A percentile compares a stretch with the other conserved stretches of the same genome.
These are phyloP conservation scores for Blumeriella jaapii DNA, from an alignment of 2,329 filamentous ascomycete genomes.

Conservation along the genomic window DNA sequence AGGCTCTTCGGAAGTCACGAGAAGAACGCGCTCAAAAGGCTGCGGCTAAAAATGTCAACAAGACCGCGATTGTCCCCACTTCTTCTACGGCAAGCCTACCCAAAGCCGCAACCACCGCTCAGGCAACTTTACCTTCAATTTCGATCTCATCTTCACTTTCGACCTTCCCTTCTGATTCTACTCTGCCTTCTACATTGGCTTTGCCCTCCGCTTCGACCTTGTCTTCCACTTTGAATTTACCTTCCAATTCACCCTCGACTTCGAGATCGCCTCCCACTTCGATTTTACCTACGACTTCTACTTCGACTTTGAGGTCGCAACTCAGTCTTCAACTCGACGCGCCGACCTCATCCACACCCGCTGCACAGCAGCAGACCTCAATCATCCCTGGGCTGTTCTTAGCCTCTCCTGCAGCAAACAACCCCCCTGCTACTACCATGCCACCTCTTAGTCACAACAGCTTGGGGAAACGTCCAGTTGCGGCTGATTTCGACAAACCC, in stretches of 20 bases:
- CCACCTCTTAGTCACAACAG: neutral
- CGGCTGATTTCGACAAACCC: constrained; percentile 58
- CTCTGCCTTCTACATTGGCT: too few relatives aligned
- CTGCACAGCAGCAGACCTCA: constrained; percentile 5
- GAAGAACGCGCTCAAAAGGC: constrained; percentile 32
- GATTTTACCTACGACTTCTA: too few relatives aligned
- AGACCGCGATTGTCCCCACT: constrained; percentile 5
- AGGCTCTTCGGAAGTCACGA: constrained; percentile 53
- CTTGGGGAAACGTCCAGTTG: constrained; percentile 46
- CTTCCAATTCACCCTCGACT: too few relatives aligned
- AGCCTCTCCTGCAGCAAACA: constrained; percentile 12
- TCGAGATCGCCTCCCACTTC: too few relatives aligned
- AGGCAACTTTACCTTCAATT: neutral
- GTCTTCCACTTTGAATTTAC: too few relatives aligned
- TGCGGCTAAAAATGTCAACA: constrained; percentile 23
- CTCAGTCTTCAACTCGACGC: too few relatives aligned
- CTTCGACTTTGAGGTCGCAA: too few relatives aligned
- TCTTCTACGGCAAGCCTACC: neutral
- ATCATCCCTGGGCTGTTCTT: constrained; percentile 24
- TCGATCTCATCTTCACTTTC: constrained; percentile 1
- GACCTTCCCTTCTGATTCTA: too few relatives aligned
- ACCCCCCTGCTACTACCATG: constrained; percentile 4
- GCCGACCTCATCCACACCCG: neutral
- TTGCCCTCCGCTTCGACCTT: too few relatives aligned
- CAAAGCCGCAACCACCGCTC: too few relatives aligned